Evolutionary conservation across 768 basidiomycete genomes (phyloP), one percentile per base, ranked within the genome.

Genomic region (Pulveroboletus sp.): DNA sequence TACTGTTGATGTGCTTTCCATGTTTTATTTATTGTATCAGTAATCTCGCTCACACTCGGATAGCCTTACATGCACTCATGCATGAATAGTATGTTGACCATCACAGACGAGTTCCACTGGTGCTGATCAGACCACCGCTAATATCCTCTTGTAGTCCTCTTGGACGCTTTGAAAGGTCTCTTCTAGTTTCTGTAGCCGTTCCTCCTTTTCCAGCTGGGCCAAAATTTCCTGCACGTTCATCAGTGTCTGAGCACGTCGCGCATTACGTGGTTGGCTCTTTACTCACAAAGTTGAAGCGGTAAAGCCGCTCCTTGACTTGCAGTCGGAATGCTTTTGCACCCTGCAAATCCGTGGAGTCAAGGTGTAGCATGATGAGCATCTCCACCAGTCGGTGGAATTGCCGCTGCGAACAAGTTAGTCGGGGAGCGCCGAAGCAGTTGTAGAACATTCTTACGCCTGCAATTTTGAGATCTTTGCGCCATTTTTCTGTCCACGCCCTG

Each of bases 231-330:
- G 61, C 20, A 5, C 5, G 37, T 20, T 11, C 9, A 32, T 23
- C n/a, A 41, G 37, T 22, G 47, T 17, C 31, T 43, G 12, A 57
- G 42, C 13, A 53, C 24, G 26, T 39, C 30, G 17, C 23, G 17
- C 24, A 41, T 6, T 3, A 16, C 23, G 19, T 6, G 13, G 39
- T 1, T 17, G 3, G 17, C 30, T 19, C 12, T 12, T 32, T 49
- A 76, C 88, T 62, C 60, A 93, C 93, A 65, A 85, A 96, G 71
- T 98, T 99, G 71, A 97, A 97, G 19, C 93, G 79, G 63, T 89
- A 97, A 37, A 99, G 68, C 31, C 96, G 80, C 67, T 96, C 93
- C 70, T 99, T 99, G 62, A 95, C 93, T 67, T 93, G 88, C 27
- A 99, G 67, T 45, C 95, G 76, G 67, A 86, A 96, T 10, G 86